Conservation (phyloP, 257 asterid genomes). For the Gentiana macrophylla region DNA sequence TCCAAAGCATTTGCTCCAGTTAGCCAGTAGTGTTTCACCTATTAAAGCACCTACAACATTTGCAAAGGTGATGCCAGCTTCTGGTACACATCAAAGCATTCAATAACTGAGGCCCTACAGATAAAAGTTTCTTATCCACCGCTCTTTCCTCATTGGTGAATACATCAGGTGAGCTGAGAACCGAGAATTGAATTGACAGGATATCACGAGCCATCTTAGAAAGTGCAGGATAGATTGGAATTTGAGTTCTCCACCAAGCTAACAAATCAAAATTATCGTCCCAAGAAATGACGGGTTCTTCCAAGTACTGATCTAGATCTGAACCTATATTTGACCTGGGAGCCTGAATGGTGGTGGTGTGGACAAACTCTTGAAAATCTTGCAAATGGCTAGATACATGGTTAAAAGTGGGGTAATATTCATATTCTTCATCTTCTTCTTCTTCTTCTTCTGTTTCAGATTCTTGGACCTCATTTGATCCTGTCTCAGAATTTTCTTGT, state of each 20-base stretch:
- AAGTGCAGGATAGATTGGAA: no score
- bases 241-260: no score
- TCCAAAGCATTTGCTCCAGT: not conserved
- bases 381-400: not conserved
- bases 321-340: constrained; percentile 2
- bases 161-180: constrained; percentile 8
- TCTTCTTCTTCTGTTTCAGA: not conserved
- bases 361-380: constrained; percentile 5
- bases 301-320: constrained; percentile 8
- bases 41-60: not conserved
- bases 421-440: not conserved
- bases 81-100: constrained; percentile 16
- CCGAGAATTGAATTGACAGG: constrained; percentile 3
- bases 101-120: constrained; percentile 1
- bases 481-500: not conserved
- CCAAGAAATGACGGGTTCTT: no score
- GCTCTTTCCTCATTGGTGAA: constrained; percentile 5
- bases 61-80: constrained; percentile 7
- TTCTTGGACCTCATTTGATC: not conserved
- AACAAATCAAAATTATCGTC: no score
- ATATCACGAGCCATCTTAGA: no score
- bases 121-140: not conserved
- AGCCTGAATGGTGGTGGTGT: not conserved
- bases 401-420: not conserved
- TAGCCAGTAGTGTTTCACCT: not conserved